Evolutionary conservation across 2,329 filamentous ascomycete genomes (phyloP).

Genomic region (Fusarium vanettenii): DNA sequence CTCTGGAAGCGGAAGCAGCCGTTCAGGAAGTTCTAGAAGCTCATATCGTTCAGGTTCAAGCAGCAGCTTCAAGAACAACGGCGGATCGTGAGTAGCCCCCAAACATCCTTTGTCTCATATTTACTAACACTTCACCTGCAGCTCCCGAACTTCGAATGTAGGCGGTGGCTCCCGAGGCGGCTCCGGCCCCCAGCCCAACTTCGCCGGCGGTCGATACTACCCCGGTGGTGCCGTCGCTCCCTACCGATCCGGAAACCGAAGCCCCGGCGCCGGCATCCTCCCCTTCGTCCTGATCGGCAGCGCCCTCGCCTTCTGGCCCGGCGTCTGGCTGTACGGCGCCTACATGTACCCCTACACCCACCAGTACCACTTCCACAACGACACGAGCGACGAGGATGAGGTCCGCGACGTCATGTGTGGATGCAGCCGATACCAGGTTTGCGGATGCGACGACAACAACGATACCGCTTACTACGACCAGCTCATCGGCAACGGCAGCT

Average conservation of each 20-base stretch:
- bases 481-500: constrained; percentile 74
- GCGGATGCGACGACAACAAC: constrained; percentile 77
- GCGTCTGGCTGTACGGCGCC: constrained; percentile 71
- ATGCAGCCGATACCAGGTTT: constrained; percentile 63
- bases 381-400: constrained; percentile 55
- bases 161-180: constrained; percentile 68
- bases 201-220: constrained; percentile 74
- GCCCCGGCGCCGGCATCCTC: constrained; percentile 63
- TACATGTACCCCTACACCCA: constrained; percentile 67
- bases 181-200: constrained; percentile 66
- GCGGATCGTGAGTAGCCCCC: constrained; percentile 16
- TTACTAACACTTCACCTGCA: constrained; percentile 1
- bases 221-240: constrained; percentile 72
- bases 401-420: constrained; percentile 54
- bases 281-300: constrained; percentile 63
- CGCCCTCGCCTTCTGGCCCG: constrained; percentile 70
- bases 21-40: constrained; percentile 25
- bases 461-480: constrained; percentile 69
- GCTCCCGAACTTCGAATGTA: constrained; percentile 40
- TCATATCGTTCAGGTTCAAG: constrained; percentile 35
- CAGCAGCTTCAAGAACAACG: not conserved
- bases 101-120: no score
- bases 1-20: constrained; percentile 20
- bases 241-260: constrained; percentile 68
- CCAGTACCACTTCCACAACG: constrained; percentile 62